Base-by-base conservation (phyloP, 148 eudicot genomes). In the Beta vulgaris region DNA sequence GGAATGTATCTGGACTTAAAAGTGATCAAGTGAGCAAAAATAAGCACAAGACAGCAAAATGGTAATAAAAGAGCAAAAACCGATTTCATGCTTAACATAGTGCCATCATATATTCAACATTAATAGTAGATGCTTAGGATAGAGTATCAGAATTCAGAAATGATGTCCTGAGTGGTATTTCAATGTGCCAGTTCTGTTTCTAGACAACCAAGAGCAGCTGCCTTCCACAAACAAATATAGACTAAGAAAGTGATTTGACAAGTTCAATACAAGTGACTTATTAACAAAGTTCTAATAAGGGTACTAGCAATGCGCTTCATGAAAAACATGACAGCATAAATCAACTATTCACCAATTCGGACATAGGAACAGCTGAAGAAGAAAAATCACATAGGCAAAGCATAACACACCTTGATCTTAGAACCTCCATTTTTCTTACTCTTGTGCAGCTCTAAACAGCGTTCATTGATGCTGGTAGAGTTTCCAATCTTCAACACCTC, bases 361-460 rank as follows among this genome's bases (percentile, higher is more conserved):
- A 5, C 9, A 19, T 44, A 46, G 19, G 36, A 49, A 25, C 29
- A 25, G 44, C 9, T 37, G 49, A 44, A 77, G 32, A 12, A 37
- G 40, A 59, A 46, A 71, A 40, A 65, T 69, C 12, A 46, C 51
- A 51, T 12, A 54, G 12, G 64, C 58, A 59, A 73, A 39, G 28
- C 12, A 61, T 61, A 66, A 78, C 78, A 32, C 73, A 94, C 98
- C 98, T 91, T 90, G 72, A 78, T 81, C 85, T 92, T 94, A 34
- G 93, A 86, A 54, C 82, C 79, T 72, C 75, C 82, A 54, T 55
- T 65, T 79, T 88, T 93, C 84, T 84, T 91, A 55, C 75, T 90
- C 87, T 87, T 91, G 76, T 94, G 98, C 80, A 94, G 93, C 85
- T 91, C 97, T 85, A 91, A 85, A 79, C 98, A 94, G 63, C 89